Evolutionary conservation across 2,329 filamentous ascomycete species (phyloP).

Genomic region (Emericellopsis cladophorae): DNA sequence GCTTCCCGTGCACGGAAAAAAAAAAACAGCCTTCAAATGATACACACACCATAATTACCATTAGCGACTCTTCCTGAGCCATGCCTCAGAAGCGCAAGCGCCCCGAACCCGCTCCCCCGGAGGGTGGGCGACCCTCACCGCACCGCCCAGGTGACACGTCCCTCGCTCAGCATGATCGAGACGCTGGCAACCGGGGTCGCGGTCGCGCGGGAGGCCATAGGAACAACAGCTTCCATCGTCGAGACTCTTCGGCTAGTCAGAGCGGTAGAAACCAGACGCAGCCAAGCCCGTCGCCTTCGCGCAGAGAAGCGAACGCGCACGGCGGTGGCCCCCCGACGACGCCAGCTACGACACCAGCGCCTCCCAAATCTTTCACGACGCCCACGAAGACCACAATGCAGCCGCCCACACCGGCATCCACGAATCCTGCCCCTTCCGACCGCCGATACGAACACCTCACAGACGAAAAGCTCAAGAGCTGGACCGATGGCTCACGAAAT

Average conservation of each 20-base stretch:
- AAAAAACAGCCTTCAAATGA: constrained; percentile 16
- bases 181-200: constrained; percentile 31
- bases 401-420: constrained; percentile 11
- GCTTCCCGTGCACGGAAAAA: not conserved
- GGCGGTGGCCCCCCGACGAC: constrained; percentile 5
- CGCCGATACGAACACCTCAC: constrained; percentile 71
- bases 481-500: constrained; percentile 55
- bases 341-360: constrained; percentile 8
- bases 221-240: constrained; percentile 3
- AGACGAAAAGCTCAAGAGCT: constrained; percentile 51
- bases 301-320: not conserved
- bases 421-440: constrained; percentile 22
- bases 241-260: not conserved
- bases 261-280: constrained; percentile 1
- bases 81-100: constrained; percentile 52
- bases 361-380: constrained; percentile 5
- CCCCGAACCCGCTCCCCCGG: constrained; percentile 33
- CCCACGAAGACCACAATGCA: constrained; percentile 7
- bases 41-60: constrained; percentile 5
- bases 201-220: constrained; percentile 28
- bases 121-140: constrained; percentile 44
- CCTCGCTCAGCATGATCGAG: constrained; percentile 45
- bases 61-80: constrained; percentile 9
- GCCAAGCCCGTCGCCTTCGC: constrained; percentile 8
- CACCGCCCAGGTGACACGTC: constrained; percentile 46